A percentile compares a stretch with the other conserved stretches of the same genome.
phyloP scores from a whole-genome alignment of 164 flowering plant species.

The Vitis riparia region DNA sequence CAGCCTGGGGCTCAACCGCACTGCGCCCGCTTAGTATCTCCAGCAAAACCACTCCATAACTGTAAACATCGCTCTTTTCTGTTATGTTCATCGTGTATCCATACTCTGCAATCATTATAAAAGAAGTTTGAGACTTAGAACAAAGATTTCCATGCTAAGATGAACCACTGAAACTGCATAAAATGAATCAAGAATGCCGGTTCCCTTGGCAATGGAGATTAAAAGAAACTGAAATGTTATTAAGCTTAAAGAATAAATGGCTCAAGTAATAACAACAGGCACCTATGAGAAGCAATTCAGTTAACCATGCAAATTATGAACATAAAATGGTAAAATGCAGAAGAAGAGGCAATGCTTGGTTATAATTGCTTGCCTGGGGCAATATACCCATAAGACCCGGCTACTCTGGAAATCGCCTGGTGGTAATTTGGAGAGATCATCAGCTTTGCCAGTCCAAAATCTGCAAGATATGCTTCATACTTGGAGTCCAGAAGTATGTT shows the following conservation, averaged over 20 bases:
- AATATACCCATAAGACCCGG: constrained; percentile 84
- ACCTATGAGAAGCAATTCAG: no score
- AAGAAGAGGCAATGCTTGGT: no score
- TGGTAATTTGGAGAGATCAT: constrained; percentile 67
- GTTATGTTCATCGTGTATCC: constrained; percentile 97
- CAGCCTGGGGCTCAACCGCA: constrained; percentile 63
- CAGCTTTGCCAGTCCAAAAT: constrained; percentile 76
- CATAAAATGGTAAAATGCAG: no score
- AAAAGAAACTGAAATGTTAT: no score
- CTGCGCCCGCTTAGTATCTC: constrained; percentile 87
- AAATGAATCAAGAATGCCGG: no score
- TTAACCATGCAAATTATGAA: no score
- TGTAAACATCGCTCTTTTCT: constrained; percentile 97
- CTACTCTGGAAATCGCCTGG: constrained; percentile 72
- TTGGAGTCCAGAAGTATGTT: constrained; percentile 79
- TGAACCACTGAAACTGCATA: no score
- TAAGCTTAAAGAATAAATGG: no score
- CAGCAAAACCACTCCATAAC: constrained; percentile 89
- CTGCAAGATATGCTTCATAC: constrained; percentile 71
- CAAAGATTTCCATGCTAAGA: no score
- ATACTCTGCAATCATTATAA: constrained; percentile 61
- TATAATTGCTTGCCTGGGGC: constrained; percentile 64
- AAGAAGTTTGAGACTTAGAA: background rate
- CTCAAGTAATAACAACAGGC: no score
- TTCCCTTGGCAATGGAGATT: no score